phyloP scores from a whole-genome alignment of 176 grass and related monocot species.

The Areca catechu region DNA sequence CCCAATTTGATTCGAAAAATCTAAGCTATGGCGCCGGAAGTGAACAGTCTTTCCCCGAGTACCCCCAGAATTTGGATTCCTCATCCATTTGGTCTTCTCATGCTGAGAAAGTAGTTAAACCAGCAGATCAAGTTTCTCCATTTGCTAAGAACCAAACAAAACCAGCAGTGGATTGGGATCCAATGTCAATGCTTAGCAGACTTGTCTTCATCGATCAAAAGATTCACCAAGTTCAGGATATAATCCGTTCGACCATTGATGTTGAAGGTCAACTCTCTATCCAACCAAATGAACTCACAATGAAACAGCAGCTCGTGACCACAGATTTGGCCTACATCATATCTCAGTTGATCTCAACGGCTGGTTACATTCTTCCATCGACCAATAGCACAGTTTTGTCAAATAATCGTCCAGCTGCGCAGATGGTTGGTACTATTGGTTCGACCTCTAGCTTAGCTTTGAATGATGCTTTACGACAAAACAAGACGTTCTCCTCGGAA shows the following conservation, averaged over 20 bases:
- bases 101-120: no score
- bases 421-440: slow-evolving; percentile 13
- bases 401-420: slow-evolving; percentile 19
- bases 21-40: slow-evolving; percentile 19
- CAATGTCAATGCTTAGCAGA: slow-evolving; percentile 42
- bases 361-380: slow-evolving; percentile 46
- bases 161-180: slow-evolving; percentile 50
- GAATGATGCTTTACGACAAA: slow-evolving; percentile 17
- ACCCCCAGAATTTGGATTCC: not conserved
- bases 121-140: slow-evolving; percentile 7
- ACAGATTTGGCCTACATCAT: slow-evolving; percentile 51
- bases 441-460: slow-evolving; percentile 25
- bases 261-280: slow-evolving; percentile 1
- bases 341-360: slow-evolving; percentile 64
- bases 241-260: slow-evolving; percentile 32
- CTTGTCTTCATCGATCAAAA: slow-evolving; percentile 66
- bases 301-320: slow-evolving; percentile 39
- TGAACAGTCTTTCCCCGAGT: slow-evolving; percentile 3
- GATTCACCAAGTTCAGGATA: slow-evolving; percentile 54
- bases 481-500: not conserved
- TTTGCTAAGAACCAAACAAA: slow-evolving; percentile 25
- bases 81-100: not conserved
- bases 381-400: slow-evolving; percentile 31
- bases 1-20: slow-evolving; percentile 21
- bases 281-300: slow-evolving; percentile 2